Evolutionary conservation across 2,329 filamentous ascomycete species (phyloP), one percentile per base, ranked within the genome.

Genomic region (Gnomoniopsis sp.): DNA sequence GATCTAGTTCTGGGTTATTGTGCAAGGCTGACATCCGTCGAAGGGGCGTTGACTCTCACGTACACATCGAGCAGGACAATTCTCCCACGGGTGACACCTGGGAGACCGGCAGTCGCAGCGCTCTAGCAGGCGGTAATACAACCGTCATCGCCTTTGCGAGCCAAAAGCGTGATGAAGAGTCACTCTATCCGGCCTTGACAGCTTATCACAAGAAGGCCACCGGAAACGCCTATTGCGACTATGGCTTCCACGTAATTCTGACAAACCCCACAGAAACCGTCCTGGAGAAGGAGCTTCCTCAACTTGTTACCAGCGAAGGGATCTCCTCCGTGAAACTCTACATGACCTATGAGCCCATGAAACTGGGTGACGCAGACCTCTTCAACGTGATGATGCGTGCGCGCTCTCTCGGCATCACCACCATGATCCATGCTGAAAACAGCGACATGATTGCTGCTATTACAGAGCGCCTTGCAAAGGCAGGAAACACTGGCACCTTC

Each of bases 61-160:
- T 72, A 0, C 73, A 75, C 49, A 66, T 76, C 22, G 64, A 73
- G 44, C 72, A 75, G 61, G 67, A 68, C 49, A 68, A 68, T 55
- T 64, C 67, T 2, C 64, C 66, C 0, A 69, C 69, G 0, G 65
- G 67, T 41, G 73, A 75, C 63, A 73, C 62, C 7, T 74, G 66
- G 60, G 71, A 74, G 58, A 69, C 69, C 0, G 82, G 82, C 1
- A 78, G 79, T 0, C 74, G 82, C 6, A 79, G 75, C 26, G 83
- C 83, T 1, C 73, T 85, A 49, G 81, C 80, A 3, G 82, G 83
- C 6, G 83, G 82, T 21, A 85, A 79, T 15, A 86, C 83, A 0
- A 85, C 83, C 0, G 72, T 86, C 11, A 68, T 86, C 19, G 76
- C 81, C 0, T 86, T 87, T 65, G 83, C 82, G 0, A 75, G 77